A percentile compares a stretch with the other conserved stretches of the same genome.
These are phyloP conservation scores for Dentiscutata heterogama DNA, from an alignment of 371 early-diverging fungal species.

Conservation along the genomic window DNA sequence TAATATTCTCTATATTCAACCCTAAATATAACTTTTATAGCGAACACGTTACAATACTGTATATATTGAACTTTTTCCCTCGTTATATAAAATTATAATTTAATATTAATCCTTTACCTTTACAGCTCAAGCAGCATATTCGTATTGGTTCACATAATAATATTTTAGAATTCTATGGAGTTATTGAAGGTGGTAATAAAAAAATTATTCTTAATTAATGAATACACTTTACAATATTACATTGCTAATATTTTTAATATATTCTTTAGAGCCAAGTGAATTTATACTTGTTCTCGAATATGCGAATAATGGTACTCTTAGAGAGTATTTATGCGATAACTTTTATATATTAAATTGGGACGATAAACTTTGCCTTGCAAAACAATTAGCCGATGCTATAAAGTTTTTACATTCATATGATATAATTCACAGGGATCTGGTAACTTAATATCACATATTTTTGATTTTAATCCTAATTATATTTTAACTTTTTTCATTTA, in stretches of 20 bases:
- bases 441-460: not conserved
- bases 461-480: not conserved
- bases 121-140: not conserved
- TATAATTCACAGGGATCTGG: conserved; percentile 14
- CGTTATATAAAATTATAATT: too few relatives aligned
- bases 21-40: too few relatives aligned
- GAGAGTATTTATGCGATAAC: not conserved
- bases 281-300: not conserved
- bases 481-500: not conserved
- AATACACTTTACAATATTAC: not conserved
- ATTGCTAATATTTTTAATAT: not conserved
- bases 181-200: not conserved
- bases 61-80: too few relatives aligned
- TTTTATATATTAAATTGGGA: not conserved
- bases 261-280: not conserved
- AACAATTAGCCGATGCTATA: not conserved
- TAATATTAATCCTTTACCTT: not conserved
- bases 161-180: conserved; percentile 11
- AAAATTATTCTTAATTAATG: not conserved
- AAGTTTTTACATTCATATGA: not conserved
- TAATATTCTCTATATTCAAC: too few relatives aligned
- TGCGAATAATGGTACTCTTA: conserved; percentile 1
- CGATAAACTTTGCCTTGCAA: not conserved
- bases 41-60: too few relatives aligned
- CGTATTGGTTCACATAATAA: not conserved